phyloP scores from a whole-genome alignment of 1,139 yeast genomes.

The Kluyveromyces sp. region DNA sequence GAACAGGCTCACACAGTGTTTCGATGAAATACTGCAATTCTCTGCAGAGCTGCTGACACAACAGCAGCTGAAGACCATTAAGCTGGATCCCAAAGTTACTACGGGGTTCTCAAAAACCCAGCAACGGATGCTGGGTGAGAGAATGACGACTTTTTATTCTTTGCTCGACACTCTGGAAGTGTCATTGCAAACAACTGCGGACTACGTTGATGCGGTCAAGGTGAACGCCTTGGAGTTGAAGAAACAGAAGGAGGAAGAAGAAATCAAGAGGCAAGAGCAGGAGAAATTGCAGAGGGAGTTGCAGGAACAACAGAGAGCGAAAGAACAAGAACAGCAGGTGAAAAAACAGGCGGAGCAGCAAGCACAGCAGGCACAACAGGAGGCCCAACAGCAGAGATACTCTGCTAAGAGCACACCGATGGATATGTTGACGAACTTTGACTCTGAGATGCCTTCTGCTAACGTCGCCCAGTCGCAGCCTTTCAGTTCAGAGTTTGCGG shows the following conservation, averaged over 20 bases:
- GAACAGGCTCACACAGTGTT: slow-evolving; percentile 28
- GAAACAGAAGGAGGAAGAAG: slow-evolving; percentile 23
- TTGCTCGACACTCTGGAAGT: slow-evolving; percentile 34
- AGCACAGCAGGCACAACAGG: slow-evolving; percentile 12
- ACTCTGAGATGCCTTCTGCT: slow-evolving; percentile 4
- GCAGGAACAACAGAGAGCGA: slow-evolving; percentile 17
- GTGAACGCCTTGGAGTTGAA: slow-evolving; percentile 21
- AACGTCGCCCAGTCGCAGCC: slow-evolving; percentile 7
- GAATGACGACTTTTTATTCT: slow-evolving; percentile 26
- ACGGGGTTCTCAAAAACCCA: slow-evolving; percentile 25
- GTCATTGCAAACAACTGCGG: slow-evolving; percentile 33
- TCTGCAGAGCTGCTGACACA: slow-evolving; percentile 31
- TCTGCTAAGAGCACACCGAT: slow-evolving; percentile 13
- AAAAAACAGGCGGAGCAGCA: slow-evolving; percentile 12
- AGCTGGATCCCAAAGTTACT: slow-evolving; percentile 23
- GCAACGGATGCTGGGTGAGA: slow-evolving; percentile 24
- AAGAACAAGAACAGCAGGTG: slow-evolving; percentile 11
- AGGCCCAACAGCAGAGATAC: slow-evolving; percentile 13
- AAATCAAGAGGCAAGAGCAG: slow-evolving; percentile 21
- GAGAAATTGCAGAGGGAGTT: slow-evolving; percentile 19
- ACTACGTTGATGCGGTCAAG: slow-evolving; percentile 30
- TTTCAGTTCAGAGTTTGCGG: slow-evolving; percentile 18
- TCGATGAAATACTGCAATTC: slow-evolving; percentile 29
- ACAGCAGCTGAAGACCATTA: slow-evolving; percentile 32
- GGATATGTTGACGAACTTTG: slow-evolving; percentile 18